phyloP scores from a whole-genome alignment of 768 basidiomycete genomes.

The Wakefieldia striispora region DNA sequence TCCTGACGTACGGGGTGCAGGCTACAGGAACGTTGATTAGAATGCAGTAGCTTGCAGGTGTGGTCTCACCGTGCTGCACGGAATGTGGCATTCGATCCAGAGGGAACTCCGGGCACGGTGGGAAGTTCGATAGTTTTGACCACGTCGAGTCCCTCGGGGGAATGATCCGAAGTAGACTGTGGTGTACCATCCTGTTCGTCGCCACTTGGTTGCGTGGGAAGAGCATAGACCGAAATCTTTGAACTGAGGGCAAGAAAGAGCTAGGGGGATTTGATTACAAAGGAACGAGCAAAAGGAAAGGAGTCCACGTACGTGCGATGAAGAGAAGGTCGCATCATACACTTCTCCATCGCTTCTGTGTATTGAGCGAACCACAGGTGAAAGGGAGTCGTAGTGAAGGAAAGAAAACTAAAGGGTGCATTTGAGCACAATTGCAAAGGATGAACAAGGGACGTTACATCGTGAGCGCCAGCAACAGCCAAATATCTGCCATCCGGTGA shows the following conservation, averaged over 20 bases:
- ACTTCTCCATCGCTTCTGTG: constrained; percentile 69
- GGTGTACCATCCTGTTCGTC: constrained; percentile 15
- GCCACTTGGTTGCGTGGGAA: constrained; percentile 36
- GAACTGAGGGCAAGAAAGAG: constrained; percentile 64
- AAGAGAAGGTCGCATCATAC: constrained; percentile 81
- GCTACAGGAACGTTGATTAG: constrained; percentile 36
- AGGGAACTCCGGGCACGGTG: constrained; percentile 40
- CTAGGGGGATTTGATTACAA: constrained; percentile 34
- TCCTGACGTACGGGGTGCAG: constrained; percentile 52
- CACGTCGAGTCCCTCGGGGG: constrained; percentile 36
- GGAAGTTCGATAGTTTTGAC: constrained; percentile 57
- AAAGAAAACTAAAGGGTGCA: constrained; percentile 50
- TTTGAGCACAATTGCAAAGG: constrained; percentile 13
- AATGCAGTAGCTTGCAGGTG: neutral
- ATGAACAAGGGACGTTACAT: constrained; percentile 45
- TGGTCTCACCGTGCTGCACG: constrained; percentile 55
- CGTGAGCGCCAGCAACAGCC: constrained; percentile 69
- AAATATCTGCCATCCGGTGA: constrained; percentile 67
- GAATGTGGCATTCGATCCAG: constrained; percentile 49
- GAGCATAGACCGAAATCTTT: constrained; percentile 60
- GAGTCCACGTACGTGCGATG: constrained; percentile 48
- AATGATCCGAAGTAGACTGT: constrained; percentile 21
- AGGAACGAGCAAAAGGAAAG: neutral
- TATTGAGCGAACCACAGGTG: constrained; percentile 47
- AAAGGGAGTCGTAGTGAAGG: constrained; percentile 61